phyloP scores from a whole-genome alignment of 2,329 filamentous ascomycete species.

The Beauveria brongniartii region DNA sequence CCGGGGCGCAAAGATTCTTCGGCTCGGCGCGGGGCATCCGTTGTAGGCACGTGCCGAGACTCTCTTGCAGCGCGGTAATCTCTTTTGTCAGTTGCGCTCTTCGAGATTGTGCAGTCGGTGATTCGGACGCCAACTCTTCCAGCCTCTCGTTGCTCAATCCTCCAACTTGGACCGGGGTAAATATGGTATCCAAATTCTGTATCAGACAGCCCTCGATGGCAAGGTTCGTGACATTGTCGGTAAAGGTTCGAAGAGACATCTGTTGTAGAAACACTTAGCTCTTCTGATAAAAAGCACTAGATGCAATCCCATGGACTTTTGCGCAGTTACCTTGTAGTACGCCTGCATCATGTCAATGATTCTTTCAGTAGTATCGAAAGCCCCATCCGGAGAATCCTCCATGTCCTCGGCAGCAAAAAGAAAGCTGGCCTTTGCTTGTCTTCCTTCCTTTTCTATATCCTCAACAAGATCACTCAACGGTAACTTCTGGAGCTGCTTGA shows the following conservation, averaged over 20 bases:
- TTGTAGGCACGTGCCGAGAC: conserved; percentile 5
- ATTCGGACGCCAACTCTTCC: conserved; percentile 23
- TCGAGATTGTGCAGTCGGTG: conserved; percentile 17
- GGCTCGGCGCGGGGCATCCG: neutral
- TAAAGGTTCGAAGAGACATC: conserved; percentile 25
- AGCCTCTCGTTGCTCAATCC: conserved; percentile 25
- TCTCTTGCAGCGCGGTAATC: neutral
- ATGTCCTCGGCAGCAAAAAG: conserved; percentile 5
- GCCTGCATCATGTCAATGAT: conserved; percentile 36
- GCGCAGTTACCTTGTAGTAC: conserved; percentile 30
- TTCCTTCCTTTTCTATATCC: neutral
- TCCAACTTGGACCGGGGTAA: conserved; percentile 30
- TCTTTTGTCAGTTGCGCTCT: conserved; percentile 8
- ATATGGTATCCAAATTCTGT: conserved; percentile 29
- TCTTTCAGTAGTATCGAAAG: conserved; percentile 28
- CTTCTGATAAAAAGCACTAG: neutral
- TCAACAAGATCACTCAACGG: neutral
- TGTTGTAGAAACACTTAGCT: conserved; percentile 15
- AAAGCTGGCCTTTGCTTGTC: neutral
- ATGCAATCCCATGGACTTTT: too few relatives aligned
- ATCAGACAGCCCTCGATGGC: conserved; percentile 42
- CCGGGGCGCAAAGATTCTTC: neutral
- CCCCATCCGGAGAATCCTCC: conserved; percentile 7
- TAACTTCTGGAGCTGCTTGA: neutral
- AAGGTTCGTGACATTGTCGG: conserved; percentile 40